Evolutionary conservation across 441 rosid species (phyloP).

Genomic region (Aquilaria agallochum): DNA sequence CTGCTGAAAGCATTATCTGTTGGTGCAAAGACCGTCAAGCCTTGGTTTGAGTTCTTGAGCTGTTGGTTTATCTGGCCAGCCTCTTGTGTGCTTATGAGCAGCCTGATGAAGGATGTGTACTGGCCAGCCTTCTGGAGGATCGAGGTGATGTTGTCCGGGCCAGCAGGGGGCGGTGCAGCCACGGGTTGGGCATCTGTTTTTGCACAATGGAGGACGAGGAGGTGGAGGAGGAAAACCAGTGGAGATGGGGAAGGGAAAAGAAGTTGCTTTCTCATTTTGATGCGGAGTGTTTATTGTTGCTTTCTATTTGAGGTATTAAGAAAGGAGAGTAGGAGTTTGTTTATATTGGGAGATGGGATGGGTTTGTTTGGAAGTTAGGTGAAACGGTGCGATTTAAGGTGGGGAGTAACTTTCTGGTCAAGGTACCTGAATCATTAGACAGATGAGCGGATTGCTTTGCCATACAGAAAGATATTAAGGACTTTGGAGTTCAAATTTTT

Average conservation of each 20-base stretch:
- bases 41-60: conserved; percentile 69
- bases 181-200: conserved; percentile 33
- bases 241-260: conserved; percentile 18
- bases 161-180: conserved; percentile 41
- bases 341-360: conserved; percentile 7
- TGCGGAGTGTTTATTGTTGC: conserved; percentile 18
- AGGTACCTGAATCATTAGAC: conserved; percentile 15
- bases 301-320: neutral
- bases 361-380: conserved; percentile 35
- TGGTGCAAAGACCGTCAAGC: conserved; percentile 75
- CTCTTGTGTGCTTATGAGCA: conserved; percentile 58
- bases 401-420: conserved; percentile 23
- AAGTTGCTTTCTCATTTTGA: conserved; percentile 29
- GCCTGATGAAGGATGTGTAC: conserved; percentile 58
- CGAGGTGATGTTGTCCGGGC: conserved; percentile 62
- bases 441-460: conserved; percentile 33
- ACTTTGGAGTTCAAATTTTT: too few relatives aligned
- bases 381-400: conserved; percentile 25
- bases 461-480: conserved; percentile 20
- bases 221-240: conserved; percentile 17
- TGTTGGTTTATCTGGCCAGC: conserved; percentile 70
- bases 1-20: conserved; percentile 64
- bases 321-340: conserved; percentile 9
- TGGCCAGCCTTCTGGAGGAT: conserved; percentile 85
- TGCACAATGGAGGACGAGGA: conserved; percentile 21